phyloP scores from a whole-genome alignment of 495 filamentous ascomycete genomes.

The Trichocladium antarcticum region DNA sequence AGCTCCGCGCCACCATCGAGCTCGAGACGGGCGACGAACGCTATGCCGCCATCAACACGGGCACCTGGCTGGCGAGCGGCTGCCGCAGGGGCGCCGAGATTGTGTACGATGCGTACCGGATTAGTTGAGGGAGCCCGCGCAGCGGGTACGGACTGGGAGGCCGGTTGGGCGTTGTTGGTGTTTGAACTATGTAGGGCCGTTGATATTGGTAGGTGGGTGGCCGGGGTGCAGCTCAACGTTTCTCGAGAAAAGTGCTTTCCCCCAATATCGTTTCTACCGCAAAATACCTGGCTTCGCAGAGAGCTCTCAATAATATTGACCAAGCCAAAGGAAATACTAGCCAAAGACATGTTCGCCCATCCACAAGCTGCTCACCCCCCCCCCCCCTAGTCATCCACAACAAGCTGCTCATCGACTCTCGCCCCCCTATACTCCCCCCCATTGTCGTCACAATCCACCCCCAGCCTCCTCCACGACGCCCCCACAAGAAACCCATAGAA shows the following conservation, averaged over 20 bases:
- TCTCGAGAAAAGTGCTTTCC: neutral
- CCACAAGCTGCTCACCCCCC: no score
- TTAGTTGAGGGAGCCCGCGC: slow-evolving; percentile 8
- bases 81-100: slow-evolving; percentile 25
- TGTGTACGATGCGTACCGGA: slow-evolving; percentile 26
- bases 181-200: neutral
- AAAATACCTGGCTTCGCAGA: no score
- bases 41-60: slow-evolving; percentile 18
- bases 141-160: neutral
- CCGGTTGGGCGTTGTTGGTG: neutral
- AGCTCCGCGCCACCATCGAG: slow-evolving; percentile 19
- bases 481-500: no score
- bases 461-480: no score
- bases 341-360: no score
- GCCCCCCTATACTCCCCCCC: no score
- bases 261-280: neutral
- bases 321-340: no score
- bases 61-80: slow-evolving; percentile 21
- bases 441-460: no score
- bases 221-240: neutral
- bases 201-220: neutral
- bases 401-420: no score
- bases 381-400: no score
- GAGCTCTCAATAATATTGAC: slow-evolving; percentile 10
- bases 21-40: slow-evolving; percentile 25